These are phyloP conservation scores for Cercospora brassicicola DNA, from an alignment of 2,329 filamentous ascomycete species.

Conservation along the genomic window DNA sequence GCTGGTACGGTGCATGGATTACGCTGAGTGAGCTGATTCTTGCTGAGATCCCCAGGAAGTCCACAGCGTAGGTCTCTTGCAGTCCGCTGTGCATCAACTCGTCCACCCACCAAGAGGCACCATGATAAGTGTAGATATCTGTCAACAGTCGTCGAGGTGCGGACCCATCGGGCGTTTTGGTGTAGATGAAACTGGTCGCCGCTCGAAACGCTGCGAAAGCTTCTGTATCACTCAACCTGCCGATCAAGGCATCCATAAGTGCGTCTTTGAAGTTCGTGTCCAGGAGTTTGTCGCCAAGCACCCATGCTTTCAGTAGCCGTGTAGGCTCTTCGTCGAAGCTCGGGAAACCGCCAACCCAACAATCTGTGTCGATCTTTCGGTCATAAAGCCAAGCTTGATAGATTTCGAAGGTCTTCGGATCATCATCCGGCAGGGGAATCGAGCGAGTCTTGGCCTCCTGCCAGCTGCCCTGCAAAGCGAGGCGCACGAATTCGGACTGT, in stretches of 20 bases:
- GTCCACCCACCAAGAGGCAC: not conserved
- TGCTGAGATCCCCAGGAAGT: not conserved
- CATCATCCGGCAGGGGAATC: conserved; percentile 17
- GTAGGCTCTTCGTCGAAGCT: not conserved
- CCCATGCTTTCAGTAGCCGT: conserved; percentile 22
- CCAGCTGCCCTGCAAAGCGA: conserved; percentile 15
- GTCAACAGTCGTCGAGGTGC: conserved; percentile 23
- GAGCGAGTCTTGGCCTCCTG: conserved; percentile 14
- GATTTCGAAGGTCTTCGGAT: conserved; percentile 16
- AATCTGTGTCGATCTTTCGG: not conserved
- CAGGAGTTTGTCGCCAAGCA: conserved; percentile 31
- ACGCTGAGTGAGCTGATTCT: not conserved
- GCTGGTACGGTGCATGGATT: no score
- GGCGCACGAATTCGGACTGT: conserved; percentile 18
- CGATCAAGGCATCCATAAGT: conserved; percentile 23
- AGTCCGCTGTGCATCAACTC: not conserved
- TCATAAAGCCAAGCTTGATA: conserved; percentile 27
- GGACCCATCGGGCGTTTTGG: conserved; percentile 16
- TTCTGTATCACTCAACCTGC: not conserved
- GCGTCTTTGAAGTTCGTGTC: conserved; percentile 32
- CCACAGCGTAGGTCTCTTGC: not conserved
- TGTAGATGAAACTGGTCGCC: conserved; percentile 20
- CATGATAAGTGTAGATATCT: conserved; percentile 18
- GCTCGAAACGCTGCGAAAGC: conserved; percentile 1
- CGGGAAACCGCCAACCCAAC: not conserved